Conservation (phyloP, 2,329 filamentous ascomycete genomes). For the Ceratocystis papillata region DNA sequence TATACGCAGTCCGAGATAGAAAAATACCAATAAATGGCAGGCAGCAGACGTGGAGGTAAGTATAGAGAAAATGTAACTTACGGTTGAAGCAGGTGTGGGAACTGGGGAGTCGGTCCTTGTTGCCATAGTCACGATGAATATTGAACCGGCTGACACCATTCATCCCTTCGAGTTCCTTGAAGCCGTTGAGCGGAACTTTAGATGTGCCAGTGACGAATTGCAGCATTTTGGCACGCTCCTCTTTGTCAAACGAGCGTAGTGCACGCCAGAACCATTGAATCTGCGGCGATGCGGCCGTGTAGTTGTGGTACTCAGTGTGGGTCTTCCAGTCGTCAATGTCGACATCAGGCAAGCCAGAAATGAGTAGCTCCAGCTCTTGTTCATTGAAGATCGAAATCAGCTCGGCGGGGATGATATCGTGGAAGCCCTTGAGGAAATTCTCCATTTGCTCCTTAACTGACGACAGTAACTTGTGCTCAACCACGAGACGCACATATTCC, state of each 20-base stretch:
- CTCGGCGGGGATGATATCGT: constrained; percentile 92
- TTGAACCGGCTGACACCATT: constrained; percentile 97
- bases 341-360: constrained; percentile 93
- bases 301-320: constrained; percentile 98
- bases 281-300: constrained; percentile 83
- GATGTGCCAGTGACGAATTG: constrained; percentile 98
- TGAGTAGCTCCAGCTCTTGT: constrained; percentile 90
- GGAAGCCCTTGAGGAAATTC: constrained; percentile 87
- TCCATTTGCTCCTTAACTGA: constrained; percentile 93
- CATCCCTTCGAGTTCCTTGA: constrained; percentile 99
- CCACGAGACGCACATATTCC: constrained; percentile 87
- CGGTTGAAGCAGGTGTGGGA: constrained; percentile 99
- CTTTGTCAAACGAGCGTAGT: constrained; percentile 93
- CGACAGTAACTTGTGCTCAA: constrained; percentile 82
- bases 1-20: constrained; percentile 31
- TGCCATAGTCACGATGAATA: constrained; percentile 94
- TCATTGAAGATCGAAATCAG: constrained; percentile 97
- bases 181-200: constrained; percentile 95
- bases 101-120: constrained; percentile 87
- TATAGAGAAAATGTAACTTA: constrained; percentile 44
- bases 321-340: constrained; percentile 99
- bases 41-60: constrained; percentile 8
- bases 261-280: constrained; percentile 99
- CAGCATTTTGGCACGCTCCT: constrained; percentile 90
- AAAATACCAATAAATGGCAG: background rate